Base-by-base conservation (phyloP, 176 grass and related monocot species). In the Zoysia pacifica region DNA sequence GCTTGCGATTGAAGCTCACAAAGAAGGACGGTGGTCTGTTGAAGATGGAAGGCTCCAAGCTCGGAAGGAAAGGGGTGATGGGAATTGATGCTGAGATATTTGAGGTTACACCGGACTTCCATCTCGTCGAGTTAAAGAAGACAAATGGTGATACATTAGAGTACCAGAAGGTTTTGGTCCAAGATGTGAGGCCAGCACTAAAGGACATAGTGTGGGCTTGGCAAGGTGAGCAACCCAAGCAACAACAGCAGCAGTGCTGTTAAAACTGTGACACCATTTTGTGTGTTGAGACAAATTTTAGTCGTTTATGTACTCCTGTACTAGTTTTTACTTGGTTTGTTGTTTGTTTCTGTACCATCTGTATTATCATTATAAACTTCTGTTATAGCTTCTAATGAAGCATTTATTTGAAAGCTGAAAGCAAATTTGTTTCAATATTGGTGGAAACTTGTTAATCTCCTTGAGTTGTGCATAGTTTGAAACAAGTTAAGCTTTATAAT, bases 121-220 rank as follows among this genome's bases (percentile, higher is more conserved):
- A 99, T 76, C 85, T 99, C 6, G 88, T 99, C 45, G 97, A 99
- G 82, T 74, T 99, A 54, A 99, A 91, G 65, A 99, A 93, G 18
- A 81, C 88, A 36, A 93, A 93, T 8, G 93, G 93, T 19, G 90
- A 99, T 72, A 99, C 97, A 0, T 16, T 99, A 8, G 97, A 99
- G 48, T 99, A 96, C 69, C 86, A 87, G 54, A 93, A 86, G 73
- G 67, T 93, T 43, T 72, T 90, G 49, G 96, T 93, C 55, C 84
- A 96, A 85, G 90, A 91, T 9, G 86, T 99, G 70, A 84, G 90
- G 43, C 97, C 93, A 1, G 93, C 93, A 39, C 67, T 99, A 1
- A 99, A 91, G 41, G 93, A 96, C 62, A 99, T 99, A 45, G 93
- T 99, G 3, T 99, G 97, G 97, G 97, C 90, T 52, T 99, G 97